Evolutionary conservation across 805 yeast genomes (phyloP).

Genomic region (Candida quercuum): DNA sequence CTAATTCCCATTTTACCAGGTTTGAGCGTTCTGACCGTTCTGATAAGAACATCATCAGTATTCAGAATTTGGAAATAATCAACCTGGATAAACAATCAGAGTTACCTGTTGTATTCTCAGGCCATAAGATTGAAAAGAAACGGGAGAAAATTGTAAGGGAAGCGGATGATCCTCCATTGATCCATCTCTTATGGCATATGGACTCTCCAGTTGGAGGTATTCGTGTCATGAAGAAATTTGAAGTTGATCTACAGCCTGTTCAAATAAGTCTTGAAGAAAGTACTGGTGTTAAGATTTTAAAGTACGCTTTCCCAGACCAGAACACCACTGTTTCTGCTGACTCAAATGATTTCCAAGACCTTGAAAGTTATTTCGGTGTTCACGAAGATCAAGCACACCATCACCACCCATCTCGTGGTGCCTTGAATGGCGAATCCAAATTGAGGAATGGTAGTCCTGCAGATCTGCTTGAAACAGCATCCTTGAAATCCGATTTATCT

Average conservation of each 20-base stretch:
- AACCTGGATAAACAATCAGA: slow-evolving; percentile 52
- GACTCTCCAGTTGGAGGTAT: slow-evolving; percentile 88
- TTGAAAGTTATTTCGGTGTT: too few relatives aligned
- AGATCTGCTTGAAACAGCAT: neutral
- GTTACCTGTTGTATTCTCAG: slow-evolving; percentile 69
- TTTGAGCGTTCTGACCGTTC: slow-evolving; percentile 62
- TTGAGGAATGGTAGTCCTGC: neutral
- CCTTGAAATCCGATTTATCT: neutral
- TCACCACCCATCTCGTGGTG: too few relatives aligned
- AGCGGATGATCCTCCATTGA: slow-evolving; percentile 26
- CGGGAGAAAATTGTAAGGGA: slow-evolving; percentile 14
- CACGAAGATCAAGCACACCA: too few relatives aligned
- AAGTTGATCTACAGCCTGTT: slow-evolving; percentile 58
- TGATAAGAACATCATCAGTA: slow-evolving; percentile 52
- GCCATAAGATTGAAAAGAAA: slow-evolving; percentile 26
- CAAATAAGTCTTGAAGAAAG: slow-evolving; percentile 68
- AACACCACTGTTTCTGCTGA: slow-evolving; percentile 11
- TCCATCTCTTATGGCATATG: slow-evolving; percentile 67
- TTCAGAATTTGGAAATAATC: slow-evolving; percentile 62
- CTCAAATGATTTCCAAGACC: slow-evolving; percentile 11
- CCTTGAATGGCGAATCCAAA: too few relatives aligned
- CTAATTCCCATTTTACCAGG: slow-evolving; percentile 54
- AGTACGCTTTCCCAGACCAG: slow-evolving; percentile 64
- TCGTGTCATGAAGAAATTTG: slow-evolving; percentile 64
- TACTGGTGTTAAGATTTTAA: slow-evolving; percentile 56